These are phyloP conservation scores for Leccinum rimulosum DNA, from an alignment of 768 basidiomycete species.

Conservation along the genomic window DNA sequence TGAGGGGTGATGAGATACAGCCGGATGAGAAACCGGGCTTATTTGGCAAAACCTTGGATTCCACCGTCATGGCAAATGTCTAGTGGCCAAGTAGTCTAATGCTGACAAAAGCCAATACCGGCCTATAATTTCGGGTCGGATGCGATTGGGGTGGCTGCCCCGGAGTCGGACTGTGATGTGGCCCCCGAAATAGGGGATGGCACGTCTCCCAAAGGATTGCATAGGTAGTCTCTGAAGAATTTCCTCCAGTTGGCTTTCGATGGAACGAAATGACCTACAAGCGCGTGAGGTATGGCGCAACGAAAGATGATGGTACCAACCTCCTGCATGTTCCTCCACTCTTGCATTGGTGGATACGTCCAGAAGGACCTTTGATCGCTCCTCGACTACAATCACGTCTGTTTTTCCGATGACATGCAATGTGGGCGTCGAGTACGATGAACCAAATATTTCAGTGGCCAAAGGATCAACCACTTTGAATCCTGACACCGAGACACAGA, in stretches of 20 bases:
- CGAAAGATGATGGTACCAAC: constrained; percentile 40
- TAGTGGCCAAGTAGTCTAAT: constrained; percentile 6
- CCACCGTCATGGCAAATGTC: not conserved
- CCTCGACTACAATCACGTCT: constrained; percentile 71
- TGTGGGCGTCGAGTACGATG: constrained; percentile 64
- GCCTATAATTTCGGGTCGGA: constrained; percentile 8
- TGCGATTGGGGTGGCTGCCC: constrained; percentile 43
- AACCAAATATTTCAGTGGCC: constrained; percentile 46
- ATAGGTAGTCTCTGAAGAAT: constrained; percentile 69
- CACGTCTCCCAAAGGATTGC: constrained; percentile 45
- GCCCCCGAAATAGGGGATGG: constrained; percentile 41
- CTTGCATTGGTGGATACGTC: constrained; percentile 53
- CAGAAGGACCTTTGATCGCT: constrained; percentile 59
- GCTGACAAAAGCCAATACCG: not conserved
- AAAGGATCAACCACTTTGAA: constrained; percentile 54
- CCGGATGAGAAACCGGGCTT: not conserved
- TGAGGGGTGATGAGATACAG: not conserved
- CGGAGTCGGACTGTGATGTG: constrained; percentile 42
- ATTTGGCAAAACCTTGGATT: not conserved
- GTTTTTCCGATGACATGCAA: constrained; percentile 76
- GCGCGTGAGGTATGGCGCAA: not conserved
- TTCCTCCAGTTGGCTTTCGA: constrained; percentile 72
- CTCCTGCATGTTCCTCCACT: constrained; percentile 77
- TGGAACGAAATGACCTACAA: constrained; percentile 78
- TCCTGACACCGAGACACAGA: constrained; percentile 75